Percentiles rank a stretch among this genome's conserved stretches.
Evolutionary conservation across 169 alveolate genomes (phyloP).

Genomic region (Cryptosporidium ryanae): DNA sequence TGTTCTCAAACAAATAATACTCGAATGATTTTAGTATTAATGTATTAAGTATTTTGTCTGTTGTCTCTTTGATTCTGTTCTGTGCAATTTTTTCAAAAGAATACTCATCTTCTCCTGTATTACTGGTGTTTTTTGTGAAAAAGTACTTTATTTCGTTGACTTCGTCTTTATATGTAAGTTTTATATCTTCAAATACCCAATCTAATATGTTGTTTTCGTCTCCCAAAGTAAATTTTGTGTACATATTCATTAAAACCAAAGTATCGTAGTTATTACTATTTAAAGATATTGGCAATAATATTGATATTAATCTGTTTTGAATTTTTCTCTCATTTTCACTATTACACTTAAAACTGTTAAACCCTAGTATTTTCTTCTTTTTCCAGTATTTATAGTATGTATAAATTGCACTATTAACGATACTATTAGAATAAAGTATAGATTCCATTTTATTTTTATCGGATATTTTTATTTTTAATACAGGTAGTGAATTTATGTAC

Average conservation of each 20-base stretch:
- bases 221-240: background rate
- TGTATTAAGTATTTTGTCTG: background rate
- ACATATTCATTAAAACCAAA: conserved; percentile 5
- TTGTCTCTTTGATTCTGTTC: background rate
- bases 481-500: background rate
- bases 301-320: conserved; percentile 4
- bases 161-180: conserved; percentile 14
- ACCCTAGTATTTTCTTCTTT: background rate
- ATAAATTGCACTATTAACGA: background rate
- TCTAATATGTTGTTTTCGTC: background rate
- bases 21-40: conserved; percentile 34
- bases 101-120: background rate
- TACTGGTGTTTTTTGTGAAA: background rate
- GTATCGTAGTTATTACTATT: background rate
- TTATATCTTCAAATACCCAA: conserved; percentile 22
- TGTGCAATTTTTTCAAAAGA: background rate
- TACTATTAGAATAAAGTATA: background rate
- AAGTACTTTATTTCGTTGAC: background rate
- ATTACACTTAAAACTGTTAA: conserved; percentile 1
- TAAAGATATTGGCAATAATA: background rate
- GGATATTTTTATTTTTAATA: conserved; percentile 1
- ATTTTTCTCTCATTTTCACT: background rate
- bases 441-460: background rate
- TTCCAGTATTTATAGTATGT: conserved; percentile 9
- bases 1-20: background rate